Base-by-base conservation (phyloP, 116 monocot species). In the Papilionanthe hybrid region DNA sequence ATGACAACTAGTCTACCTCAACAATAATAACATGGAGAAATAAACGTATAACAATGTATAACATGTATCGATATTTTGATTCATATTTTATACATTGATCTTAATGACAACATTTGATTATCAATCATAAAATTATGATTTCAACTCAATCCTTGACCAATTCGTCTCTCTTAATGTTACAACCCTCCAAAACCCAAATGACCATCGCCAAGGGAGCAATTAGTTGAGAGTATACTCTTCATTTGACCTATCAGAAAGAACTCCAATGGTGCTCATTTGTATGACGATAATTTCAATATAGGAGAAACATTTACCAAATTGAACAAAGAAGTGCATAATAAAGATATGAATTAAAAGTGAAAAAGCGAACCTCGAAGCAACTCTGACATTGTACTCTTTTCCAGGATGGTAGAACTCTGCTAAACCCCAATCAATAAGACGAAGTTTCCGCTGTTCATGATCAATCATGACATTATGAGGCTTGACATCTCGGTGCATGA, bases 391-490 rank as follows among this genome's bases (percentile, higher is more conserved):
- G 60, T 93, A 93, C 71, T 91, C 93, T 79, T 92, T 93, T 55
- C 89, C 92, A 29, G 93, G 96, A 89, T 96, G 96, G 84, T 93
- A 96, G 77, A 96, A 96, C 56, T 96, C 96, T 66, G 96, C 96
- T 77, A 96, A 86, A 9, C 96, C 93, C 96, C 96, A 96, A 56
- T 93, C 96, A 82, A 96, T 96, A 13, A 96, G 82, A 28, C 92
- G 88, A 86, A 96, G 92, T 79, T 93, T 93, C n/a, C 88, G 87
- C 72, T 90, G 88, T 67, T 93, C 89, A 49, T 96, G 93, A 79
- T 96, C 96, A 71, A 96, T 96, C 96, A 93, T 96, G 41, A 93
- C 90, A 89, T 96, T 93, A 76, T 92, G 93, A 67, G 96, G 96
- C 80, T 93, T 96, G 68, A 96, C 93, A 89, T 96, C 96, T 81